Conservation (phyloP, 2,329 filamentous ascomycete species). For the Pezicula rhizophila region DNA sequence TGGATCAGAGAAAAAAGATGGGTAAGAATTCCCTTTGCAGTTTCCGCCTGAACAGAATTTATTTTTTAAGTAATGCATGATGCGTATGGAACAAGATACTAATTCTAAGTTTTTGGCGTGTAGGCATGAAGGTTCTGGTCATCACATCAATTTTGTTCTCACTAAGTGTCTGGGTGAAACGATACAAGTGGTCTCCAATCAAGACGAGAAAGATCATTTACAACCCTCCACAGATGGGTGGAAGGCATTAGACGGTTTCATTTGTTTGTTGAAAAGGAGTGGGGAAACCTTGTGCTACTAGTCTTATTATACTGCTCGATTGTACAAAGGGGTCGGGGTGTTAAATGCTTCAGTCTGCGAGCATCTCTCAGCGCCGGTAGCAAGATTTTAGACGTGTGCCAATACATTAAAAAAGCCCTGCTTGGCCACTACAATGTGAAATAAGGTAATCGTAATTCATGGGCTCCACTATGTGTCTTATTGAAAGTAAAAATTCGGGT, state of each 20-base stretch:
- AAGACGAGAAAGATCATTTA: slow-evolving; percentile 95
- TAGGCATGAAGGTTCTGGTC: slow-evolving; percentile 75
- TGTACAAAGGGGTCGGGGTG: slow-evolving; percentile 21
- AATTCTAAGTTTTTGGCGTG: too few relatives aligned
- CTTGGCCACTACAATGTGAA: not conserved
- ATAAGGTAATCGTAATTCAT: too few relatives aligned
- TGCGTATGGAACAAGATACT: too few relatives aligned
- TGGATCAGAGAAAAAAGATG: slow-evolving; percentile 99
- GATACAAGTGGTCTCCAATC: slow-evolving; percentile 97
- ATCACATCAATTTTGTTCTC: slow-evolving; percentile 75
- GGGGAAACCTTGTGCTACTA: slow-evolving; percentile 27
- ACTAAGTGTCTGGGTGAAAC: slow-evolving; percentile 94
- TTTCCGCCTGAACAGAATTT: too few relatives aligned
- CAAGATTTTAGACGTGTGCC: slow-evolving; percentile 25
- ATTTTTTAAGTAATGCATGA: too few relatives aligned
- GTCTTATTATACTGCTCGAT: slow-evolving; percentile 17
- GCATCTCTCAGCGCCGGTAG: slow-evolving; percentile 11
- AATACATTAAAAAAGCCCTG: slow-evolving; percentile 14
- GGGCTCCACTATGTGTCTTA: too few relatives aligned
- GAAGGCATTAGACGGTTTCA: slow-evolving; percentile 21
- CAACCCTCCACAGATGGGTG: slow-evolving; percentile 56
- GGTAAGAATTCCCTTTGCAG: slow-evolving; percentile 35
- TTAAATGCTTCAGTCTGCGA: slow-evolving; percentile 18
- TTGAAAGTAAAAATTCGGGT: too few relatives aligned
- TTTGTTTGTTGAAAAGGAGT: slow-evolving; percentile 17